These are phyloP conservation scores for Monoraphidium neglectum DNA, from an alignment of 139 green algal genomes.

Conservation along the genomic window DNA sequence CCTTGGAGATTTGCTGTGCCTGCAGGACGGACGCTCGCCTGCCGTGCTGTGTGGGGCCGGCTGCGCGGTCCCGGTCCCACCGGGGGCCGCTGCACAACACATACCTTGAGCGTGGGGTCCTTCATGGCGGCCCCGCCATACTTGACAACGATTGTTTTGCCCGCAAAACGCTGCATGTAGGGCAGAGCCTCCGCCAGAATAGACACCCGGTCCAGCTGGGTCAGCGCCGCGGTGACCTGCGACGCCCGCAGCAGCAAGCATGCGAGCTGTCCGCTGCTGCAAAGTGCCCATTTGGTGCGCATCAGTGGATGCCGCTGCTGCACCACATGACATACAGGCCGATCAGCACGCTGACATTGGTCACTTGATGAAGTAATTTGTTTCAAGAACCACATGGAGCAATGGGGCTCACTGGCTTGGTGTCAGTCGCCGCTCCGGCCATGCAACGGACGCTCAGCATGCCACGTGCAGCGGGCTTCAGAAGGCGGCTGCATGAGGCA, in stretches of 20 bases:
- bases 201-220: conserved; percentile 75
- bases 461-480: too few species aligned
- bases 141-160: conserved; percentile 98
- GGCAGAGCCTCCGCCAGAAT: conserved; percentile 96
- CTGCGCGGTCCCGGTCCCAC: too few species aligned
- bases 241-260: not conserved
- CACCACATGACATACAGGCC: too few species aligned
- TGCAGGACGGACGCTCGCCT: too few species aligned
- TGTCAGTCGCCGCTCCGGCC: not conserved
- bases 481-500: too few species aligned
- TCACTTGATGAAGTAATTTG: too few species aligned
- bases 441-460: too few species aligned
- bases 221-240: conserved; percentile 27
- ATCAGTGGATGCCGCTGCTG: too few species aligned
- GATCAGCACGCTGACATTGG: too few species aligned
- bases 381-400: not conserved
- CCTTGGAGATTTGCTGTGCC: too few species aligned
- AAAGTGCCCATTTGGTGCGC: too few species aligned
- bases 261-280: not conserved
- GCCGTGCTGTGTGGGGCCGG: too few species aligned
- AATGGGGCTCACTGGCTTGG: not conserved
- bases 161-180: conserved; percentile 92
- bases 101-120: conserved; percentile 87
- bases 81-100: not conserved
- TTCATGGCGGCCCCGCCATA: conserved; percentile 99